Evolutionary conservation across 805 yeast genomes (phyloP).

Genomic region (Candida palmyrensis): DNA sequence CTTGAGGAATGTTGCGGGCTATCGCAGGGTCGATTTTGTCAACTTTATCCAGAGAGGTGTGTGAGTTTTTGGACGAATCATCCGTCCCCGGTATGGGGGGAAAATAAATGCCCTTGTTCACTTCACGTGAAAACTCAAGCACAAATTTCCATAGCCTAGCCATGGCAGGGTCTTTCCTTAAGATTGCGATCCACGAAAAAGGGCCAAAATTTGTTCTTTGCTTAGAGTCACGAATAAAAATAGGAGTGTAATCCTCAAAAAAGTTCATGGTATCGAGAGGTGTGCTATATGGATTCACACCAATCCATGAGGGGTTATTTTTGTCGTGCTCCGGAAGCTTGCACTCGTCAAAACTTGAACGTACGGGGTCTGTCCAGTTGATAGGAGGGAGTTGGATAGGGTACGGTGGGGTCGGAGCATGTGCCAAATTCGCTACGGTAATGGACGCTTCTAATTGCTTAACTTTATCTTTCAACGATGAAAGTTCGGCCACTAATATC

Average conservation of each 20-base stretch:
- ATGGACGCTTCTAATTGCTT: conserved; percentile 43
- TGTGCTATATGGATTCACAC: conserved; percentile 19
- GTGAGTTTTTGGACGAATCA: not conserved
- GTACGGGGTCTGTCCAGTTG: conserved; percentile 1
- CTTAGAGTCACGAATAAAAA: conserved; percentile 31
- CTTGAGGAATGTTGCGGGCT: not conserved
- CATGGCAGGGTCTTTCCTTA: conserved; percentile 40
- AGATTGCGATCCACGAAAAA: conserved; percentile 42
- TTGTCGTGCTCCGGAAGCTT: too few species aligned
- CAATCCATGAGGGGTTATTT: conserved; percentile 6
- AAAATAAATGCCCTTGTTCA: too few species aligned
- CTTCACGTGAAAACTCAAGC: too few species aligned
- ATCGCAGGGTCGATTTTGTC: too few species aligned
- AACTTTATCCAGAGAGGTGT: not conserved
- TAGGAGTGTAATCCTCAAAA: conserved; percentile 38
- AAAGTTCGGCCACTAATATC: too few species aligned
- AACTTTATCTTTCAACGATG: conserved; percentile 33
- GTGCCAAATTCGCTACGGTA: conserved; percentile 28
- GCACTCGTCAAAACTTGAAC: too few species aligned
- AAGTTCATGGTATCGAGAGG: conserved; percentile 35
- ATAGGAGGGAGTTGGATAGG: conserved; percentile 5
- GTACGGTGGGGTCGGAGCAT: too few species aligned
- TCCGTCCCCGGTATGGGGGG: too few species aligned
- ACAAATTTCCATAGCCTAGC: conserved; percentile 4
- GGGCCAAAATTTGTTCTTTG: conserved; percentile 49